Percentiles rank a stretch among this genome's conserved stretches.
Evolutionary conservation across 129 eudicot genomes (phyloP).

Genomic region (Lactuca sativa): DNA sequence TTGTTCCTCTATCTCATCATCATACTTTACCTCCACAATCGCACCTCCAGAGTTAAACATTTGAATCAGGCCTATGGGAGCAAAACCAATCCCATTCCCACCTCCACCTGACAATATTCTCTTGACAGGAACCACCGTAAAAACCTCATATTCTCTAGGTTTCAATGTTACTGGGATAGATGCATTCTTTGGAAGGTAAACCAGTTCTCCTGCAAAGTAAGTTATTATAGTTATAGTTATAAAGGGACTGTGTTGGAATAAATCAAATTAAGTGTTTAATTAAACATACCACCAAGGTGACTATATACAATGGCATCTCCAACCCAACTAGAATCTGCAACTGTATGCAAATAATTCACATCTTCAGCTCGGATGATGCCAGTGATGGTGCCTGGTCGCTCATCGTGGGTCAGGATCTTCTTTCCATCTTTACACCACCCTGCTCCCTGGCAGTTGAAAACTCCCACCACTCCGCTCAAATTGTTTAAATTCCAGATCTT

Average conservation of each 20-base stretch:
- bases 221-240: too few species aligned
- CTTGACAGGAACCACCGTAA: constrained; percentile 67
- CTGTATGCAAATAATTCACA: constrained; percentile 57
- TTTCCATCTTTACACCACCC: constrained; percentile 86
- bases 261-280: not conserved
- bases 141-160: constrained; percentile 74
- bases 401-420: constrained; percentile 62
- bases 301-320: constrained; percentile 71
- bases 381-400: constrained; percentile 59
- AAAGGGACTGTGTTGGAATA: too few species aligned
- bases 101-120: constrained; percentile 40
- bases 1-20: constrained; percentile 37
- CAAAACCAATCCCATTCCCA: constrained; percentile 35
- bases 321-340: constrained; percentile 58
- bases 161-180: constrained; percentile 67
- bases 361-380: constrained; percentile 66
- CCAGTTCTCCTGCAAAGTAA: constrained; percentile 57
- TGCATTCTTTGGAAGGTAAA: constrained; percentile 64
- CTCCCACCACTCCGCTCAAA: constrained; percentile 78
- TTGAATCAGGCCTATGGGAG: constrained; percentile 71
- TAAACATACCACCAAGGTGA: constrained; percentile 66
- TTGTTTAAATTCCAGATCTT: constrained; percentile 89
- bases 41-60: constrained; percentile 98
- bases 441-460: constrained; percentile 95
- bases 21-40: constrained; percentile 47